A percentile compares a stretch with the other conserved stretches of the same genome.
Evolutionary conservation across 345 rosid genomes (phyloP).

Genomic region (Syzygium grande): DNA sequence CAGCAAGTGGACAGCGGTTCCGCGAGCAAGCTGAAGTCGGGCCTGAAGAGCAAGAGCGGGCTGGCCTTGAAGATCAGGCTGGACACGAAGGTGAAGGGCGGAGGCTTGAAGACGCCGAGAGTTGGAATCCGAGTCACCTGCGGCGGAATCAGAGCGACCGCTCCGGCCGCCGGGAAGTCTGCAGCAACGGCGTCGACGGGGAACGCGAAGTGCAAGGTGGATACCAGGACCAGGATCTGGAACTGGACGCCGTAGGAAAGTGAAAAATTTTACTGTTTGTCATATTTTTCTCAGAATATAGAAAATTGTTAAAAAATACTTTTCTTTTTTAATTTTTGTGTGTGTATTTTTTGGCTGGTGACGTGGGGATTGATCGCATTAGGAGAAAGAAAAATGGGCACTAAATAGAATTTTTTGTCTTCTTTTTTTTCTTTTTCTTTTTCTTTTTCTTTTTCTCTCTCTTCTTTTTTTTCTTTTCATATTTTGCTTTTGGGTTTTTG

Average conservation of each 20-base stretch:
- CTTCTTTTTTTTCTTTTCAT: neutral
- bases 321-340: neutral
- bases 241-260: conserved; percentile 22
- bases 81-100: conserved; percentile 64
- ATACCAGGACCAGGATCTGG: conserved; percentile 80
- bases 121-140: conserved; percentile 55
- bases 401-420: neutral
- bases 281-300: neutral
- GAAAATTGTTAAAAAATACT: neutral
- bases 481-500: neutral
- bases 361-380: neutral
- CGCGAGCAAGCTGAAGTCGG: conserved; percentile 32
- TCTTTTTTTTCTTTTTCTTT: neutral
- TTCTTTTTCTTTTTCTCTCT: no score
- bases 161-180: conserved; percentile 47
- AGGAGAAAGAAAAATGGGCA: neutral
- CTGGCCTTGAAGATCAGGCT: conserved; percentile 44
- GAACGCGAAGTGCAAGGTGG: conserved; percentile 67
- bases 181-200: conserved; percentile 48
- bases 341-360: neutral
- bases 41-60: conserved; percentile 48
- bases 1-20: conserved; percentile 36
- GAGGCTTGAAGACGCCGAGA: conserved; percentile 45
- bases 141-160: conserved; percentile 42
- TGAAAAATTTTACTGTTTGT: neutral